These are phyloP conservation scores for Agaricales sp. DNA, from an alignment of 1,284 basidiomycete species.

Conservation along the genomic window DNA sequence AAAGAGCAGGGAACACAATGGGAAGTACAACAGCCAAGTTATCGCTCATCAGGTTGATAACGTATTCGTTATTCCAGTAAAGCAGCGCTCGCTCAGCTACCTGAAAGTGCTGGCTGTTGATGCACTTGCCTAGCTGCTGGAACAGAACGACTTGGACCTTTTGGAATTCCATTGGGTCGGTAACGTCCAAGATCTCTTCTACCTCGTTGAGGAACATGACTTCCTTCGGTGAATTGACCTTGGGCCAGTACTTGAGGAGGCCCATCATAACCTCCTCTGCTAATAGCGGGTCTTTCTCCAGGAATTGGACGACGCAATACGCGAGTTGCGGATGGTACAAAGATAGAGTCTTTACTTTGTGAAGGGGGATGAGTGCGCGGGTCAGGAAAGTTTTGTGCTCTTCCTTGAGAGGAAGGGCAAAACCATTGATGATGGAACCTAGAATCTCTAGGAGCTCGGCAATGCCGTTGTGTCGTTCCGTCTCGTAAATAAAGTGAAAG, in stretches of 20 bases:
- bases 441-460: slow-evolving; percentile 97
- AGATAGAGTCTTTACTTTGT: slow-evolving; percentile 96
- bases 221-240: slow-evolving; percentile 99
- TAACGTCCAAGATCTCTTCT: slow-evolving; percentile 98
- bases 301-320: slow-evolving; percentile 98
- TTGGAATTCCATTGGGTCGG: slow-evolving; percentile 93
- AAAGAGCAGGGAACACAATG: slow-evolving; percentile 96
- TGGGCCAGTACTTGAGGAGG: slow-evolving; percentile 95
- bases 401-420: slow-evolving; percentile 95
- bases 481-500: slow-evolving; percentile 98
- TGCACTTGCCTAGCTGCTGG: slow-evolving; percentile 91
- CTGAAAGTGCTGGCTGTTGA: slow-evolving; percentile 99
- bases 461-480: slow-evolving; percentile 98
- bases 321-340: slow-evolving; percentile 98
- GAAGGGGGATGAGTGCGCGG: slow-evolving; percentile 90
- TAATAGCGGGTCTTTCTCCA: slow-evolving; percentile 90
- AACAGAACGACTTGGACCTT: slow-evolving; percentile 95
- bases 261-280: slow-evolving; percentile 96
- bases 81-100: slow-evolving; percentile 90
- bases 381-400: slow-evolving; percentile 99
- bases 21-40: slow-evolving; percentile 87
- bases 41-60: slow-evolving; percentile 98
- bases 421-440: slow-evolving; percentile 99
- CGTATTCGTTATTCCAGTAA: slow-evolving; percentile 99
- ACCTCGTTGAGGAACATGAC: slow-evolving; percentile 99